A percentile compares a stretch with the other conserved stretches of the same genome.
Conservation (phyloP, 306 rosid species). For the Elaeagnus macrophylla region DNA sequence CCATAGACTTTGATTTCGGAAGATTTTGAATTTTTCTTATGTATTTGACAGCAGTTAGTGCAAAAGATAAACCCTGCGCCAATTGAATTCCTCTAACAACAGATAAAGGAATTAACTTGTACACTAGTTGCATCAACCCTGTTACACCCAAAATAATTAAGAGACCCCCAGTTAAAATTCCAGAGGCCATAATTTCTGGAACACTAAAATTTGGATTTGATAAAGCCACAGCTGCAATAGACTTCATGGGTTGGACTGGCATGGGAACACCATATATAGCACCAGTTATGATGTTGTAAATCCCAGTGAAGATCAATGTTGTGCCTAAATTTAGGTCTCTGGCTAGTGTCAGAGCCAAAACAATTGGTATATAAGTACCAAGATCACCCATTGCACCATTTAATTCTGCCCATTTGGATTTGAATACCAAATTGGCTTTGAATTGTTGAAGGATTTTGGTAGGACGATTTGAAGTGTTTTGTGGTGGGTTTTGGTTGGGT, state of each 20-base stretch:
- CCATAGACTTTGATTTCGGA: constrained; percentile 32
- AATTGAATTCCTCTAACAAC: constrained; percentile 65
- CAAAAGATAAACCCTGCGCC: constrained; percentile 63
- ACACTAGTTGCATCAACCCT: constrained; percentile 46
- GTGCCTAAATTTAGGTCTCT: constrained; percentile 54
- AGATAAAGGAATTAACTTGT: constrained; percentile 41
- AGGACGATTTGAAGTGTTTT: not conserved
- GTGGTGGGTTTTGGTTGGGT: constrained; percentile 8
- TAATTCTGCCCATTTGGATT: constrained; percentile 53
- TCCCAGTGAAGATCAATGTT: constrained; percentile 55
- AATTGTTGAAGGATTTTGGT: constrained; percentile 21
- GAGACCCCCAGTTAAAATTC: constrained; percentile 44
- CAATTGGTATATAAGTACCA: constrained; percentile 66
- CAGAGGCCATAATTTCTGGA: constrained; percentile 71
- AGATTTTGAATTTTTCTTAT: constrained; percentile 39
- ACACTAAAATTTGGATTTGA: constrained; percentile 36
- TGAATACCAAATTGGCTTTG: constrained; percentile 36
- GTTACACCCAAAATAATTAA: constrained; percentile 40
- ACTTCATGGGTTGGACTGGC: constrained; percentile 83
- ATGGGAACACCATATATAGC: constrained; percentile 64
- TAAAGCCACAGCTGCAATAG: constrained; percentile 56
- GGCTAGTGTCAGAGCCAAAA: constrained; percentile 47
- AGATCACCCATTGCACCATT: constrained; percentile 74
- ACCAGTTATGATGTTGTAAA: constrained; percentile 58
- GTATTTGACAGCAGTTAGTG: constrained; percentile 51